Percentiles rank a stretch among this genome's conserved stretches.
Conservation (phyloP, 495 filamentous ascomycete species). For the Neurospora intermedia region DNA sequence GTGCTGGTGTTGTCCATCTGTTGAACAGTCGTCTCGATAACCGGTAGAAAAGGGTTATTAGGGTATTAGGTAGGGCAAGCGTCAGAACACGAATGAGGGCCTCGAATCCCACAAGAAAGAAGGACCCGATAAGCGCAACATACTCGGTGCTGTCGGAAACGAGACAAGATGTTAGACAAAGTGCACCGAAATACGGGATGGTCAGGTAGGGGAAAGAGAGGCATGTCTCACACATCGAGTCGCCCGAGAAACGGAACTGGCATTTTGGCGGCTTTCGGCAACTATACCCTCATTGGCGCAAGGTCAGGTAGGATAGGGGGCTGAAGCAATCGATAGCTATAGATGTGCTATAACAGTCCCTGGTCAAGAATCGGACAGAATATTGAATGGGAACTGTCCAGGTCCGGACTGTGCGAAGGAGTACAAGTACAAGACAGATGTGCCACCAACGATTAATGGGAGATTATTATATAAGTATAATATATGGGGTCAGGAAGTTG, state of each 20-base stretch:
- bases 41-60: slow-evolving; percentile 75
- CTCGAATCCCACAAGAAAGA: slow-evolving; percentile 72
- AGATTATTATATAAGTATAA: neutral
- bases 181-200: neutral
- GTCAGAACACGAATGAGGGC: slow-evolving; percentile 77
- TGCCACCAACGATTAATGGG: neutral
- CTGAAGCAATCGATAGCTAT: neutral
- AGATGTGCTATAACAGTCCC: neutral
- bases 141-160: slow-evolving; percentile 57
- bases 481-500: neutral
- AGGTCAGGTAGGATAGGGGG: neutral
- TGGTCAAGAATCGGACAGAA: neutral
- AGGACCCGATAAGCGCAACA: slow-evolving; percentile 69
- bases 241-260: slow-evolving; percentile 76
- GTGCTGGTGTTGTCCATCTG: slow-evolving; percentile 56
- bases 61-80: slow-evolving; percentile 70
- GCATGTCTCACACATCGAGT: slow-evolving; percentile 51
- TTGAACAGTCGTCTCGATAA: slow-evolving; percentile 78
- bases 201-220: neutral
- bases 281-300: slow-evolving; percentile 9
- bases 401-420: neutral
- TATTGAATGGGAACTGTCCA: neutral
- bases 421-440: neutral
- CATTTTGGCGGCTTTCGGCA: slow-evolving; percentile 40
- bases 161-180: neutral